Percentiles rank a stretch among this genome's conserved stretches.
phyloP scores from a whole-genome alignment of 768 basidiomycete genomes.

The Leccinum sublutescens region DNA sequence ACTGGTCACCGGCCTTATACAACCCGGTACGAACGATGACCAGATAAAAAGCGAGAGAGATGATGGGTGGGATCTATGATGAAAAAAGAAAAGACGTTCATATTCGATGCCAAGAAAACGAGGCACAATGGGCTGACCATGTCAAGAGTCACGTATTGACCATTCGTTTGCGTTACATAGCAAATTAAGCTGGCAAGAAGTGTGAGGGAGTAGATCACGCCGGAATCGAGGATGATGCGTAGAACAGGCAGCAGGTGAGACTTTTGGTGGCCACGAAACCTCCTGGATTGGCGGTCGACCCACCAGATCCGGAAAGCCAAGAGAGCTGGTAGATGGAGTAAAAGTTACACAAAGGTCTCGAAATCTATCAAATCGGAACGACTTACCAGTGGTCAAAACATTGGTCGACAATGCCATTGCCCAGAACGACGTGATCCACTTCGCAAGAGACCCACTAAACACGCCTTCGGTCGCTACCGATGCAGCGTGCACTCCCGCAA shows the following conservation, averaged over 20 bases:
- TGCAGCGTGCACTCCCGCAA: constrained; percentile 6
- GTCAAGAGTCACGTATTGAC: constrained; percentile 36
- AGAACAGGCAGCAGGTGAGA: constrained; percentile 19
- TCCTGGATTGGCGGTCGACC: constrained; percentile 22
- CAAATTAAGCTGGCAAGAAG: constrained; percentile 32
- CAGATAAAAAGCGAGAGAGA: constrained; percentile 43
- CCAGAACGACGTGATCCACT: constrained; percentile 38
- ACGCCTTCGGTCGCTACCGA: constrained; percentile 10
- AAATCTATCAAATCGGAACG: background rate
- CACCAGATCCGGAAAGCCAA: constrained; percentile 33
- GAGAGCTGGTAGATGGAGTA: constrained; percentile 14
- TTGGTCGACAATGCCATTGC: constrained; percentile 33
- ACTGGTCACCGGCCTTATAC: background rate
- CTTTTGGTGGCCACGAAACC: constrained; percentile 7
- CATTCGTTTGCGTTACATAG: constrained; percentile 28
- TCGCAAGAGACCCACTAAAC: constrained; percentile 25
- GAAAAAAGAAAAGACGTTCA: background rate
- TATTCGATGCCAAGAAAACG: background rate
- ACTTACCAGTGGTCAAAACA: constrained; percentile 31
- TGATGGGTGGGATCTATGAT: constrained; percentile 36
- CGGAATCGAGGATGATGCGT: constrained; percentile 36
- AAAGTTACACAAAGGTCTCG: background rate
- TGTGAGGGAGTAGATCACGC: constrained; percentile 37
- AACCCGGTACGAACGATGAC: constrained; percentile 39
- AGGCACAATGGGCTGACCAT: constrained; percentile 26